These are phyloP conservation scores for Coemansia sp. DNA, from an alignment of 192 early-diverging fungal genomes.

Conservation along the genomic window DNA sequence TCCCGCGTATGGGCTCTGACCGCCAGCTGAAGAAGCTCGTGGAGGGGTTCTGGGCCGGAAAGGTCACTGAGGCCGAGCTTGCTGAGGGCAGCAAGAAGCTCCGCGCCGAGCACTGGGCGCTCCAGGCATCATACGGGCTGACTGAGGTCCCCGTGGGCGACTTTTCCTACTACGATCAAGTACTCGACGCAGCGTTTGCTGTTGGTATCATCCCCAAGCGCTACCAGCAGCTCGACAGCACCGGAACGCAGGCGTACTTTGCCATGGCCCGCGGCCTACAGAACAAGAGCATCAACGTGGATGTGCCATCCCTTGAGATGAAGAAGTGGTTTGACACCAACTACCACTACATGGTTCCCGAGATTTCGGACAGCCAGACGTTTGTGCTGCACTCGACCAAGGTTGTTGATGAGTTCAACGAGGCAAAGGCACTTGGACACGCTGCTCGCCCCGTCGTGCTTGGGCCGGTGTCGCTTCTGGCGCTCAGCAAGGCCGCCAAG, in stretches of 20 bases:
- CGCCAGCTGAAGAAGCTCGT: slow-evolving; percentile 96
- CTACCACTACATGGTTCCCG: slow-evolving; percentile 92
- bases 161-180: slow-evolving; percentile 94
- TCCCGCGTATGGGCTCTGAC: slow-evolving; percentile 92
- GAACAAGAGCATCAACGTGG: slow-evolving; percentile 69
- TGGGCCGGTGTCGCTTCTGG: slow-evolving; percentile 88
- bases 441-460: slow-evolving; percentile 89
- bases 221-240: slow-evolving; percentile 65
- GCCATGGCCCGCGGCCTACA: slow-evolving; percentile 97
- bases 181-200: slow-evolving; percentile 69
- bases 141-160: slow-evolving; percentile 90
- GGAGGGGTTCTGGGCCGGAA: slow-evolving; percentile 90
- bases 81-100: slow-evolving; percentile 65
- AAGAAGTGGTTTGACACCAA: slow-evolving; percentile 99
- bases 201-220: slow-evolving; percentile 67
- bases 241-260: slow-evolving; percentile 86
- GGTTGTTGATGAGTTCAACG: slow-evolving; percentile 81
- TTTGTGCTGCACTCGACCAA: slow-evolving; percentile 71
- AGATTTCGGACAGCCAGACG: slow-evolving; percentile 72
- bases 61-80: slow-evolving; percentile 73
- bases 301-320: slow-evolving; percentile 97
- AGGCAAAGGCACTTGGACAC: slow-evolving; percentile 91
- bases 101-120: slow-evolving; percentile 73
- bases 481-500: slow-evolving; percentile 82
- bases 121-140: slow-evolving; percentile 73